Percentiles rank a stretch among this genome's conserved stretches.
phyloP scores from a whole-genome alignment of 495 filamentous ascomycete species.

The Penicillium fimorum region DNA sequence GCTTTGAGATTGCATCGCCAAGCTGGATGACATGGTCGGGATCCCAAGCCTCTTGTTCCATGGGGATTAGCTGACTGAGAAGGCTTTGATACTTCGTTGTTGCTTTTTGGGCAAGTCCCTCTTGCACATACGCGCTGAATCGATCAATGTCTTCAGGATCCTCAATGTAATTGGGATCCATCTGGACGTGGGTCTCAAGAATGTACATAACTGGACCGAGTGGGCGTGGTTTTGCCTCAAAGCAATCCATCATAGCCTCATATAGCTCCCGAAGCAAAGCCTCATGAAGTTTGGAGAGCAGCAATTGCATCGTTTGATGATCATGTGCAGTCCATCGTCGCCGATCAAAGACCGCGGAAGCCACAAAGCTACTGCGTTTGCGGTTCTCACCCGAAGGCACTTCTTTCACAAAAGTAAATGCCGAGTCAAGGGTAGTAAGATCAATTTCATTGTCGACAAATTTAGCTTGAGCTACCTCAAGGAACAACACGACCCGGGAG shows the following conservation, averaged over 20 bases:
- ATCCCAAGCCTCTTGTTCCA: conserved; percentile 75
- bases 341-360: conserved; percentile 54
- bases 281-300: conserved; percentile 74
- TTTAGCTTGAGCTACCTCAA: conserved; percentile 82
- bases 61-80: conserved; percentile 70
- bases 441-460: conserved; percentile 83
- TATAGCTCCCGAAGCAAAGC: conserved; percentile 84
- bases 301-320: conserved; percentile 68
- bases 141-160: conserved; percentile 63
- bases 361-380: conserved; percentile 48
- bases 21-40: conserved; percentile 84
- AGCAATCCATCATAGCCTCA: conserved; percentile 81
- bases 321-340: conserved; percentile 79
- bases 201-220: conserved; percentile 80
- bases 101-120: conserved; percentile 72
- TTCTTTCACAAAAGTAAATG: conserved; percentile 79
- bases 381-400: conserved; percentile 50
- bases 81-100: conserved; percentile 68
- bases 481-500: conserved; percentile 73
- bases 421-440: conserved; percentile 75
- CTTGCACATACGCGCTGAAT: conserved; percentile 66
- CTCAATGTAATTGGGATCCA: conserved; percentile 71
- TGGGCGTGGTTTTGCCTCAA: conserved; percentile 76
- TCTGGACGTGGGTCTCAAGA: conserved; percentile 76
- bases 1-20: conserved; percentile 76